Evolutionary conservation across 1,139 yeast genomes (phyloP).

Genomic region (Blastobotrys capitulatus): DNA sequence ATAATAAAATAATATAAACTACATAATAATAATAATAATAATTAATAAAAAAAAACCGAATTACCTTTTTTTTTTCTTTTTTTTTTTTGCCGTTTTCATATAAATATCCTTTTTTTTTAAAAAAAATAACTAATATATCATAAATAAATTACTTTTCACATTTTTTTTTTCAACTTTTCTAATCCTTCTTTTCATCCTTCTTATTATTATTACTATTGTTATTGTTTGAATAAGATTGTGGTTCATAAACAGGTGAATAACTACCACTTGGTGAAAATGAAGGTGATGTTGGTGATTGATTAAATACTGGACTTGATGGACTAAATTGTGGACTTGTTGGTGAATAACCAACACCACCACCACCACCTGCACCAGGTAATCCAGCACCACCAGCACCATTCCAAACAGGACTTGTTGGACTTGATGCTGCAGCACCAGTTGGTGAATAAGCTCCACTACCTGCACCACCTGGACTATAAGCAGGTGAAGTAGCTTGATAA

Average conservation of each 20-base stretch:
- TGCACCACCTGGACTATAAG: conserved; percentile 11
- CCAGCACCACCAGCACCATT: conserved; percentile 46
- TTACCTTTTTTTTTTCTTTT: no score
- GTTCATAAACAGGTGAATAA: conserved; percentile 22
- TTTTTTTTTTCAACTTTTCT: no score
- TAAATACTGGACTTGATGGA: conserved; percentile 64
- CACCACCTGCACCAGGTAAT: conserved; percentile 38
- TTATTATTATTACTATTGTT: conserved; percentile 5
- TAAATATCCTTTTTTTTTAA: no score
- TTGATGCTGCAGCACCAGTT: conserved; percentile 23
- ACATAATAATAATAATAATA: no score
- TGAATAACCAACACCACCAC: conserved; percentile 34
- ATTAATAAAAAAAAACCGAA: no score
- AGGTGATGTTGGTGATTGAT: conserved; percentile 35
- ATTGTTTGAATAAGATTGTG: conserved; percentile 44
- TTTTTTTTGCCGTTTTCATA: no score
- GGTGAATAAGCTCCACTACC: conserved; percentile 47
- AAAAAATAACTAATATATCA: no score
- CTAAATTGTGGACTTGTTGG: conserved; percentile 63
- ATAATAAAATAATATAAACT: no score
- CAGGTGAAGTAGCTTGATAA: conserved; percentile 57
- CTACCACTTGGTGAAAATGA: conserved; percentile 60
- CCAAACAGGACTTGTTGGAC: conserved; percentile 61
- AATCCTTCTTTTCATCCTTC: not conserved
- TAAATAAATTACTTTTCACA: no score